phyloP scores from a whole-genome alignment of 345 rosid genomes.

The Punica granatum region DNA sequence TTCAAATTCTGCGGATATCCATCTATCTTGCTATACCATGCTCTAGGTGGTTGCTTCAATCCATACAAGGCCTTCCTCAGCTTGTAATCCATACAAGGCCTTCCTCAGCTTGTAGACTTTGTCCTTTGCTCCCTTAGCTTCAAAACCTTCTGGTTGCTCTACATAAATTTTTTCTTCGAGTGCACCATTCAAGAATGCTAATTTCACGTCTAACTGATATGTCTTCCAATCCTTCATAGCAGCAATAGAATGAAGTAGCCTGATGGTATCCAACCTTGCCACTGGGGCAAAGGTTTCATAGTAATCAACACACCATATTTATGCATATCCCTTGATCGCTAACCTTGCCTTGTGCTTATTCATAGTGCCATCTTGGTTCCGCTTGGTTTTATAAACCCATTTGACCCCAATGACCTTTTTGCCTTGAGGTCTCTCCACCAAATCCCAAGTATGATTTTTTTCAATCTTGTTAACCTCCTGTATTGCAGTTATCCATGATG shows the following conservation, averaged over 20 bases:
- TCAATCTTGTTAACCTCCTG: background rate
- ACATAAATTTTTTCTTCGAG: background rate
- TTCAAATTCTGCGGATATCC: background rate
- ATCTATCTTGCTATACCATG: background rate
- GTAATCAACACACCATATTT: background rate
- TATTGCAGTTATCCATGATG: too few relatives aligned
- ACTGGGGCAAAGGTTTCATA: background rate
- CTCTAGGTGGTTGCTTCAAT: too few relatives aligned
- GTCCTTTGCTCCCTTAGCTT: background rate
- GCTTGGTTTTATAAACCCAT: too few relatives aligned
- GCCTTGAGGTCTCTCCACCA: background rate
- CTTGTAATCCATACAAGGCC: too few relatives aligned
- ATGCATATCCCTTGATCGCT: background rate
- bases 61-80: too few relatives aligned
- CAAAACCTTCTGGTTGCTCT: background rate
- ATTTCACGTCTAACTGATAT: background rate
- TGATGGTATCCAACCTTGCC: background rate
- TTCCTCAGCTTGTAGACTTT: too few relatives aligned
- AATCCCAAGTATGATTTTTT: constrained; percentile 4
- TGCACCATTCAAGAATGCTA: background rate
- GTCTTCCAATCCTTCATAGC: background rate
- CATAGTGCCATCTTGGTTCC: constrained; percentile 3
- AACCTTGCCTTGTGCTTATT: constrained; percentile 7
- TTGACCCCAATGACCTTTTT: too few relatives aligned
- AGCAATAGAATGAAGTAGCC: too few relatives aligned